Base-by-base conservation (phyloP, 768 basidiomycete species). In the Vararia minispora region DNA sequence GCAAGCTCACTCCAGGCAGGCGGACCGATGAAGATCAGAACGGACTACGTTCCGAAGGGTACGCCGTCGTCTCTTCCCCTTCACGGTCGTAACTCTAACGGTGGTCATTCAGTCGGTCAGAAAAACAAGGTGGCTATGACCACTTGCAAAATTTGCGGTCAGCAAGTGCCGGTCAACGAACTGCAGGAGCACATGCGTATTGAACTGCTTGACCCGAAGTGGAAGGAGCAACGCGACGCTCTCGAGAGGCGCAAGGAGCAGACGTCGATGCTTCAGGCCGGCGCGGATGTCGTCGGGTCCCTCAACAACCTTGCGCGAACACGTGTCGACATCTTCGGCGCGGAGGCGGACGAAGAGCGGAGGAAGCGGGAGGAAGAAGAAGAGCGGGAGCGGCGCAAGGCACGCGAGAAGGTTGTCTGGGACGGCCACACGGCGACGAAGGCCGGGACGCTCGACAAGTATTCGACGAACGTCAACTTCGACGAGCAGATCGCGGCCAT, bases 401-500 rank as follows among this genome's bases (percentile, higher is more conserved):
- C 94, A 57, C 76, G 79, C 56, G 95, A 98, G 61, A 91, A 86
- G 56, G 85, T 88, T 48, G 87, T 97, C 34, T 99, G 95, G 95
- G 95, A 98, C 60, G 95, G 95, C 51, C 92, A 98, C 59, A 92
- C 92, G 2, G 85, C 89, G 30, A 85, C 89, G 30, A 97, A 92
- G 62, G 82, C 82, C 34, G 78, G 76, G 48, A 95, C 90, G 1
- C 67, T 91, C 53, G 86, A 91, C 70, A 89, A 89, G 54, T 99
- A 82, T 66, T 91, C 91, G 34, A 79, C 77, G 12, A 82, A 83
- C 45, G 90, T 87, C 66, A 92, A 90, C 56, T 80, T 98, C 56
- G 90, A 97, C 62, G 91, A 97, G 54, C 95, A 99, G 57, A 99
- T 99, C 57, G 88, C 88, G 30, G 89, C 91, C 33, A 90, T 98